phyloP scores from a whole-genome alignment of 495 filamentous ascomycete genomes.

The Niebla homalea region DNA sequence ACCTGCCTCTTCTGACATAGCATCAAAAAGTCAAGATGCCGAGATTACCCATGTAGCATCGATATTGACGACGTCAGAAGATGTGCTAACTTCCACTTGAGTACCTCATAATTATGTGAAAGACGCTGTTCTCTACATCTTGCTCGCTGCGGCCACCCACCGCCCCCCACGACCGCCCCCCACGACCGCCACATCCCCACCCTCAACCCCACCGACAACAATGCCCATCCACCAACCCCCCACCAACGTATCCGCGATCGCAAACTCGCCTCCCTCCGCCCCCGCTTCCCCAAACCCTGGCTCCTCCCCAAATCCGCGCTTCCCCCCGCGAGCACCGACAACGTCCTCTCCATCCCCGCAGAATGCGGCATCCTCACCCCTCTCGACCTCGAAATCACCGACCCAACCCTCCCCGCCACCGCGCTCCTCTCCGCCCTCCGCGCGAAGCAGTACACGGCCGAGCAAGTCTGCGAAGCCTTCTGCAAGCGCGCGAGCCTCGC shows the following conservation, averaged over 20 bases:
- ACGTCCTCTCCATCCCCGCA: conserved; percentile 34
- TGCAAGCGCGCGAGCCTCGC: conserved; percentile 50
- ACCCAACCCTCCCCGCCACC: conserved; percentile 36
- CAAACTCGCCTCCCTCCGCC: conserved; percentile 33
- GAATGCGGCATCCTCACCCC: conserved; percentile 36
- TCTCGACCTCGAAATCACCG: conserved; percentile 46
- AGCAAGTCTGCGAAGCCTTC: conserved; percentile 45
- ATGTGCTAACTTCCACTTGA: too few species aligned
- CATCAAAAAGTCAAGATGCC: too few species aligned
- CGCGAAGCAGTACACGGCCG: conserved; percentile 29
- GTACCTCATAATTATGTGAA: too few species aligned
- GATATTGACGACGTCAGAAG: too few species aligned
- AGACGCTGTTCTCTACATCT: too few species aligned
- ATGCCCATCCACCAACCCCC: background rate
- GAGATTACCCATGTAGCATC: too few species aligned
- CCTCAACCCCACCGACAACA: background rate
- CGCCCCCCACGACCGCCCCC: too few species aligned
- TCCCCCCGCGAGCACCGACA: conserved; percentile 11
- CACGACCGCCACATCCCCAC: background rate
- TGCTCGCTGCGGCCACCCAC: background rate
- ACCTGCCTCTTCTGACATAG: too few species aligned
- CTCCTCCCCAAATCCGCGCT: conserved; percentile 8
- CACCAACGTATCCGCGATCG: conserved; percentile 14
- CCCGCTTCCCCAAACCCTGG: conserved; percentile 37
- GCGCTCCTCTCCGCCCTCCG: conserved; percentile 22